Evolutionary conservation across 345 rosid genomes (phyloP).

Genomic region (Salix suchowensis): DNA sequence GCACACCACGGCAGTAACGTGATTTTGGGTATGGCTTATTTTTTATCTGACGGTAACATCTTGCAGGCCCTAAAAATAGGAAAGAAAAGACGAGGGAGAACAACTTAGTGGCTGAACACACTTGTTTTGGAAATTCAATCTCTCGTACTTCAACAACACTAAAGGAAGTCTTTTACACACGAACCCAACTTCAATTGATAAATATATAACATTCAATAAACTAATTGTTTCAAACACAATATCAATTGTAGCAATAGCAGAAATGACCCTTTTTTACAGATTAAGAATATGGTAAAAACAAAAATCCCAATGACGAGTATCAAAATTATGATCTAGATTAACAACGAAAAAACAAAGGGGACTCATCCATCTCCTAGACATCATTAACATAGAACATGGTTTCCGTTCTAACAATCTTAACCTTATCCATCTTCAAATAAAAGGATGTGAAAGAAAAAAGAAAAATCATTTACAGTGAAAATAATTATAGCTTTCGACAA

Average conservation of each 20-base stretch:
- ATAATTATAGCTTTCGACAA: background rate
- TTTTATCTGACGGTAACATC: conserved; percentile 52
- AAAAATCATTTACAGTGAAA: background rate
- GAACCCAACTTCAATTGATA: background rate
- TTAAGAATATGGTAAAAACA: no score
- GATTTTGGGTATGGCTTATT: conserved; percentile 75
- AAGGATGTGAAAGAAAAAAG: background rate
- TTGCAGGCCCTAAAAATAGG: conserved; percentile 19
- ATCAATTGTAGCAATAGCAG: background rate
- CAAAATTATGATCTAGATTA: background rate
- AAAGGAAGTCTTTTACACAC: no score
- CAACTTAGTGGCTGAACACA: background rate
- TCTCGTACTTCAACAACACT: background rate
- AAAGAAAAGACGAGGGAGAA: background rate
- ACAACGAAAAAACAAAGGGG: background rate
- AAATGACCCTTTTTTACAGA: background rate
- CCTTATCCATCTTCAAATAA: background rate
- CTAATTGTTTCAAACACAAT: background rate
- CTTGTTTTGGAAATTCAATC: background rate
- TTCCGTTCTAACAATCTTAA: background rate
- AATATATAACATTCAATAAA: background rate
- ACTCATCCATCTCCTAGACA: background rate
- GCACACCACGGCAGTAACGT: conserved; percentile 67
- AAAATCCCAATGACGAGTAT: background rate
- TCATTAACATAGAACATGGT: no score